Conservation (phyloP, 2,329 filamentous ascomycete species). For the Colletotrichum simmondsii region DNA sequence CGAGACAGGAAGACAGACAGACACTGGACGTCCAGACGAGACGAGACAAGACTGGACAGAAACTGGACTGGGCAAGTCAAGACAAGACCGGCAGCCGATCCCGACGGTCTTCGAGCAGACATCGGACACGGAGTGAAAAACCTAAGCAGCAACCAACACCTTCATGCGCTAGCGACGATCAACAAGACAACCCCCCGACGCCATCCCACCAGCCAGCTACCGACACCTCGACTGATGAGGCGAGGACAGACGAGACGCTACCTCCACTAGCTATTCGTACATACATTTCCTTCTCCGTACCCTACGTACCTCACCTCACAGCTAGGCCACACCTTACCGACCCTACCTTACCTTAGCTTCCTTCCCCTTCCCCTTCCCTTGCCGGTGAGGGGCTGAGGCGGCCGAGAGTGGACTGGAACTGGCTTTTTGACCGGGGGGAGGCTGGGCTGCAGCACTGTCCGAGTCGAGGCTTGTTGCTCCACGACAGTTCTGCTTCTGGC, state of each 20-base stretch:
- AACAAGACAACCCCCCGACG: background rate
- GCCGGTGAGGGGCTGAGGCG: slow-evolving; percentile 25
- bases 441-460: background rate
- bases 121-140: background rate
- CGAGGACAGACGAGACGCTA: background rate
- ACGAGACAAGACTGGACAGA: background rate
- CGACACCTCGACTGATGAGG: background rate
- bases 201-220: background rate
- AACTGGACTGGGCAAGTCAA: background rate
- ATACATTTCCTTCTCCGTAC: background rate
- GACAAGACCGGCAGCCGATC: background rate
- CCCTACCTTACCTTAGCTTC: slow-evolving; percentile 18
- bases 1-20: background rate
- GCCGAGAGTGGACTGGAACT: slow-evolving; percentile 15
- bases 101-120: background rate
- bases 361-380: background rate
- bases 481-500: slow-evolving; percentile 3
- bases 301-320: background rate
- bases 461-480: slow-evolving; percentile 16
- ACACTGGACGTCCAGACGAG: background rate
- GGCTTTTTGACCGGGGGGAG: slow-evolving; percentile 21
- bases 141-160: background rate
- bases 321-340: slow-evolving; percentile 2
- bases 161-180: background rate
- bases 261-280: background rate